Conservation (phyloP, 768 basidiomycete species). For the Podaxis carcinomalis region DNA sequence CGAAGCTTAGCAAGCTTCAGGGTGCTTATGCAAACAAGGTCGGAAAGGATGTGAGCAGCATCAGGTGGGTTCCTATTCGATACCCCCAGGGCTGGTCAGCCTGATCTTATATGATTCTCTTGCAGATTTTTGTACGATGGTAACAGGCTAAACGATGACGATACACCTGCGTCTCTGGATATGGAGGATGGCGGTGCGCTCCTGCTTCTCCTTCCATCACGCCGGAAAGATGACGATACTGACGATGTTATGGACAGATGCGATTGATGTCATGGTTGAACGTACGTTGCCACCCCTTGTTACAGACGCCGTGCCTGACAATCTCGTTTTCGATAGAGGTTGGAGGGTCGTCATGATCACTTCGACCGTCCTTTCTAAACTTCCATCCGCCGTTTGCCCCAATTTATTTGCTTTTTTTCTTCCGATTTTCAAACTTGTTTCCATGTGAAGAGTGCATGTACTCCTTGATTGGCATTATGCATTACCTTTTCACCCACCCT, state of each 20-base stretch:
- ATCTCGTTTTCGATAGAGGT: slow-evolving; percentile 32
- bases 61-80: slow-evolving; percentile 58
- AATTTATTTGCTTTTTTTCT: slow-evolving; percentile 1
- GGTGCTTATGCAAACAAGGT: slow-evolving; percentile 91
- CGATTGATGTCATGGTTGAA: slow-evolving; percentile 96
- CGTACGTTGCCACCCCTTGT: slow-evolving; percentile 49
- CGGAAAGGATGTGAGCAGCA: slow-evolving; percentile 82
- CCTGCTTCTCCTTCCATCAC: not conserved
- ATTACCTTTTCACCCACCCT: too few species aligned
- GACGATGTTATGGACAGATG: slow-evolving; percentile 43
- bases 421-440: not conserved
- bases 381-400: not conserved
- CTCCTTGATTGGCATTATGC: not conserved
- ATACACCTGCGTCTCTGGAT: slow-evolving; percentile 79
- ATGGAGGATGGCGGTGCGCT: slow-evolving; percentile 84
- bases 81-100: slow-evolving; percentile 6
- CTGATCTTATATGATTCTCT: slow-evolving; percentile 7
- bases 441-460: not conserved
- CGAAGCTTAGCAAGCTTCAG: slow-evolving; percentile 89
- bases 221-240: not conserved
- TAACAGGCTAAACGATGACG: slow-evolving; percentile 77
- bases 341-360: slow-evolving; percentile 29
- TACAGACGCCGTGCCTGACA: slow-evolving; percentile 9
- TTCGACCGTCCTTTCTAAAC: slow-evolving; percentile 6
- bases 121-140: slow-evolving; percentile 90